Percentiles rank a stretch among this genome's conserved stretches.
Evolutionary conservation across 257 asterid species (phyloP).

Genomic region (Penstemon newberryi): DNA sequence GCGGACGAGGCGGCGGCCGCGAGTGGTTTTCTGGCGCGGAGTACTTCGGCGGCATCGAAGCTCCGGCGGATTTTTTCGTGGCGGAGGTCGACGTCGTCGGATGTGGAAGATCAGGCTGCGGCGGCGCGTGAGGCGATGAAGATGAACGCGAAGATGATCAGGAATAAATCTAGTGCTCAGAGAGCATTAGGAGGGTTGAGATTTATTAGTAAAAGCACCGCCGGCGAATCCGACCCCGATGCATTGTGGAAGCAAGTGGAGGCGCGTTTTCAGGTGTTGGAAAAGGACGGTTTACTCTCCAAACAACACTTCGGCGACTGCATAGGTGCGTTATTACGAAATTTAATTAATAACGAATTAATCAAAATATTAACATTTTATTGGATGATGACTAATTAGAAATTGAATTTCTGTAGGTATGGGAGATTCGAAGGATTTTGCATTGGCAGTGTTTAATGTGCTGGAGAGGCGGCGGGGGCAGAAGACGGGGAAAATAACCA

Average conservation of each 20-base stretch:
- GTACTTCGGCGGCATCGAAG: conserved; percentile 58
- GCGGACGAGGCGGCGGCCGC: conserved; percentile 8
- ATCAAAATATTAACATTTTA: neutral
- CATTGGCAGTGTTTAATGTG: conserved; percentile 81
- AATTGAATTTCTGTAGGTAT: conserved; percentile 44
- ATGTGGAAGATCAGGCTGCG: conserved; percentile 32
- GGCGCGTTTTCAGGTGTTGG: conserved; percentile 58
- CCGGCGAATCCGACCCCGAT: conserved; percentile 42
- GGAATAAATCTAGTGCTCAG: conserved; percentile 76
- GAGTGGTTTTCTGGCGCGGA: conserved; percentile 42
- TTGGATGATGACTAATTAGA: neutral
- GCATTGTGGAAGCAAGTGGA: conserved; percentile 72
- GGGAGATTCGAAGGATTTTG: conserved; percentile 90
- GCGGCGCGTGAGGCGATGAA: conserved; percentile 73
- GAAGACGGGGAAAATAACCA: conserved; percentile 54
- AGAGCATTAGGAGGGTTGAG: conserved; percentile 83
- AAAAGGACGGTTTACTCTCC: conserved; percentile 64
- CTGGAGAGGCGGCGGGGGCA: conserved; percentile 71
- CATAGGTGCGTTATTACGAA: conserved; percentile 49
- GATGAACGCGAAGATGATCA: conserved; percentile 58
- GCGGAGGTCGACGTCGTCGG: conserved; percentile 43
- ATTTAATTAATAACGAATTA: neutral
- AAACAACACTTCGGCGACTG: conserved; percentile 87
- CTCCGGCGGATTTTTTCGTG: conserved; percentile 67
- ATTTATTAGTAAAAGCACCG: conserved; percentile 63